Base-by-base conservation (phyloP, 2,329 filamentous ascomycete genomes). In the Aureobasidium vineae region DNA sequence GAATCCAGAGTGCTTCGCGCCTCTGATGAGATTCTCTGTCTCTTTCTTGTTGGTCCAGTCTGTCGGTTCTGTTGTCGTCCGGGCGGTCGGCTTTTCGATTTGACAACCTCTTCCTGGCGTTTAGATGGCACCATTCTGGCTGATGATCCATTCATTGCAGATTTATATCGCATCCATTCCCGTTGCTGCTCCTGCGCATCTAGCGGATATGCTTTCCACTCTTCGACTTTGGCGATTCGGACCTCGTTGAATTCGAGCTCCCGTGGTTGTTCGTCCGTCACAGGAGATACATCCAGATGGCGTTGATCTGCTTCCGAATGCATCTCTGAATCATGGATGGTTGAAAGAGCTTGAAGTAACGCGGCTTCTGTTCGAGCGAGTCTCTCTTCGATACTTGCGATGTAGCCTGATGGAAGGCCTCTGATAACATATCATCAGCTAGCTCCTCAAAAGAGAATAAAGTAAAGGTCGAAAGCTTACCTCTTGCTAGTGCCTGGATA, bases 391-490 rank as follows among this genome's bases (percentile, higher is more conserved):
- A 63, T 38, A 1, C n/a, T 63, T 7, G 59, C 43, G 2, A 63
- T 33, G 15, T 63, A 63, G 6, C 59, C 59, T 5, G 59, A 63
- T n/a, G 59, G 59, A 11, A 63, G 45, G n/a, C 59, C 59, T 28
- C 59, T 63, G 21, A 7, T 11, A 3, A 10, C 2, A 10, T 6
- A 16, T 13, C 1, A 31, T 26, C 23, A 43, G 28, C 26, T 21
- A 16, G 16, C 2, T 15, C 19, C 5, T 10, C 28, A 0, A 13
- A 10, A 10, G 33, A 15, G 5, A 11, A 11, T 5, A 16, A 21
- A 11, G 5, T 40, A 11, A 16, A 31, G 11, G 10, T n/a, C 6
- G 26, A 11, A 15, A 11, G n/a, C 13, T 40, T 28, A 50, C 59
- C 59, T 63, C 19, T 63, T 63, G 15, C 43, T 63, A 7, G 45